Evolutionary conservation across 768 basidiomycete species (phyloP), one percentile per base, ranked within the genome.

Genomic region (Mycena leptocephala): DNA sequence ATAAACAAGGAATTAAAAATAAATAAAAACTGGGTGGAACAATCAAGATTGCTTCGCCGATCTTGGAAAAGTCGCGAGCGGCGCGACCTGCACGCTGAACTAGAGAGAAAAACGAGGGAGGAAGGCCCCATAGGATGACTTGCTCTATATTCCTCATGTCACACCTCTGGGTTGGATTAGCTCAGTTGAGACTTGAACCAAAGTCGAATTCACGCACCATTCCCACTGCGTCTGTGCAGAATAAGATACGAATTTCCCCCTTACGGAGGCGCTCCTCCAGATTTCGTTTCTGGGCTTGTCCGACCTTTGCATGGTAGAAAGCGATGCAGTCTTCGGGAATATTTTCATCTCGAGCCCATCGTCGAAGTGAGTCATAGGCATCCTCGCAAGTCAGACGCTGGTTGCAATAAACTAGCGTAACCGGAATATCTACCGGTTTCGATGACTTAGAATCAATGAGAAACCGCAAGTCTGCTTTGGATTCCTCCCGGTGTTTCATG

Each of bases 211-310:
- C 22, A 74, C 81, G 58, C 28, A 83, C 83, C 83, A 84, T 83
- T 43, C 83, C 81, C 5, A 81, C 63, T 5, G 82, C 81, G 37
- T 81, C 79, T 28, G 82, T 84, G 46, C 79, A 80, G 30, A 75
- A 74, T 20, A 80, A 32, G 55, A 82, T 76, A 2, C 79, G 79
- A 14, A 82, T 61, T 28, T 56, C 37, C 5, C 81, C 81, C 4
- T 66, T 46, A 0, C 58, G 48, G 10, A 80, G 70, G 24, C 8
- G 22, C 28, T 75, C 62, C 51, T 80, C 80, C 1, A 80, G 41
- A 35, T 79, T 28, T 4, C 78, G 80, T 69, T 83, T 81, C 22
- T 64, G 71, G 10, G 75, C 70, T 28, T 62, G 55, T 1, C 82
- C 82, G 22, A 83, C 48, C 14, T 69, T 68, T 1, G 81, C 79